These are phyloP conservation scores for Rhexocercosporidium sp. DNA, from an alignment of 2,329 filamentous ascomycete species.

Conservation along the genomic window DNA sequence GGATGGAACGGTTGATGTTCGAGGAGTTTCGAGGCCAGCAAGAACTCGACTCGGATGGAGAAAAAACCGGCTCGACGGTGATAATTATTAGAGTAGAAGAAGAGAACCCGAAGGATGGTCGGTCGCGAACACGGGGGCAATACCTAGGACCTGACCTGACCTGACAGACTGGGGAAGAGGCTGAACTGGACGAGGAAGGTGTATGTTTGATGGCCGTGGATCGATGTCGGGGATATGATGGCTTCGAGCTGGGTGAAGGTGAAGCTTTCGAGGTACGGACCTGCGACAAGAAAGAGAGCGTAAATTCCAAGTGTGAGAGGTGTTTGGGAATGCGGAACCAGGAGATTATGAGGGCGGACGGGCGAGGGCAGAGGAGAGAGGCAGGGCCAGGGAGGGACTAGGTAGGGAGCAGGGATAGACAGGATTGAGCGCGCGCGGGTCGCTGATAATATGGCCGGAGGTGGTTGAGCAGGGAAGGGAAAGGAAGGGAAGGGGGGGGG, in stretches of 20 bases:
- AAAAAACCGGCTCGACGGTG: constrained; percentile 33
- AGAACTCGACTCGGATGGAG: constrained; percentile 40
- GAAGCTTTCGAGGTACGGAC: constrained; percentile 41
- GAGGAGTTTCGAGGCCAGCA: constrained; percentile 45
- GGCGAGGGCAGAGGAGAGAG: neutral
- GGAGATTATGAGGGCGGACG: constrained; percentile 38
- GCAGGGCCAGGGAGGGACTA: neutral
- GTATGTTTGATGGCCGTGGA: constrained; percentile 24
- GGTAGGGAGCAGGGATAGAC: too few relatives aligned
- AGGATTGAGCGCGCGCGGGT: constrained; percentile 3
- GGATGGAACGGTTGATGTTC: constrained; percentile 43
- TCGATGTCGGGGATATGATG: constrained; percentile 19
- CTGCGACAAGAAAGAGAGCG: constrained; percentile 44
- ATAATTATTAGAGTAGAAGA: constrained; percentile 33
- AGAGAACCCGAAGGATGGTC: constrained; percentile 24
- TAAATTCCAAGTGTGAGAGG: constrained; percentile 39
- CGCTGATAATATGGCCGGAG: constrained; percentile 10
- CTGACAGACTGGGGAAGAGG: constrained; percentile 14
- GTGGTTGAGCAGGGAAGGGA: neutral
- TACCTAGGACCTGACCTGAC: constrained; percentile 1
- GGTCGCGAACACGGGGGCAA: constrained; percentile 13
- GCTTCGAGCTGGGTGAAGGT: constrained; percentile 23
- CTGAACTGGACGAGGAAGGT: constrained; percentile 12
- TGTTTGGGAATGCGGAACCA: constrained; percentile 40
- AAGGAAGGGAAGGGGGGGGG: neutral